phyloP scores from a whole-genome alignment of 352 stramenopile genomes.

The Aphanomyces invadans region DNA sequence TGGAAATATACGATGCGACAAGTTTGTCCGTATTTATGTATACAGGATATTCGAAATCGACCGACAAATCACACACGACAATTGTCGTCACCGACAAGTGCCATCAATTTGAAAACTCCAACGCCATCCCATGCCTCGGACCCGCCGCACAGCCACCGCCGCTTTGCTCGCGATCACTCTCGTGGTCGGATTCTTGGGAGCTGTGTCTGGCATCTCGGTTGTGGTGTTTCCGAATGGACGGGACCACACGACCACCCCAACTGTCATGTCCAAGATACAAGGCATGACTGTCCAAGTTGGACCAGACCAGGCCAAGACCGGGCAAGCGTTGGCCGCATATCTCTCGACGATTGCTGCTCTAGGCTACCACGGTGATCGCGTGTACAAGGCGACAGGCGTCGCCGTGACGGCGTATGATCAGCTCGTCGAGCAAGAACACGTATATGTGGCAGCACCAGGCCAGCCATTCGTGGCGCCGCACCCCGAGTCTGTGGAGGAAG shows the following conservation, averaged over 20 bases:
- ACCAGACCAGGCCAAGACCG: not conserved
- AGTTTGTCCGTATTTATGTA: too few relatives aligned
- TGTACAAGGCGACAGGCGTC: not conserved
- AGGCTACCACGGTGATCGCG: conserved; percentile 1
- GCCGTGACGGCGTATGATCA: not conserved
- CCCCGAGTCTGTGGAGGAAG: not conserved
- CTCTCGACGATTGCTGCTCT: not conserved
- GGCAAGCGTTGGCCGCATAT: not conserved
- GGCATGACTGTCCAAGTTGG: not conserved
- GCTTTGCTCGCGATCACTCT: not conserved
- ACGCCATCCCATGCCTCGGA: too few relatives aligned
- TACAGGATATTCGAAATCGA: too few relatives aligned
- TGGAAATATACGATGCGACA: not conserved
- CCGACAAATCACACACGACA: not conserved
- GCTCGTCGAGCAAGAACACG: not conserved
- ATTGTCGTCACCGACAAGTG: too few relatives aligned
- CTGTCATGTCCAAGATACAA: not conserved
- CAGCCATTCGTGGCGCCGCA: not conserved
- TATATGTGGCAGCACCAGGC: conserved; percentile 3
- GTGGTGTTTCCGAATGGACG: conserved; percentile 5
- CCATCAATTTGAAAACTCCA: too few relatives aligned
- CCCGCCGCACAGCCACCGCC: too few relatives aligned
- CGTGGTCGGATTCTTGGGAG: not conserved
- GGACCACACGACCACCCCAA: not conserved
- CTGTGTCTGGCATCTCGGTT: not conserved